Conservation (phyloP, 169 alveolate species). For the Cryptosporidium viatorum region DNA sequence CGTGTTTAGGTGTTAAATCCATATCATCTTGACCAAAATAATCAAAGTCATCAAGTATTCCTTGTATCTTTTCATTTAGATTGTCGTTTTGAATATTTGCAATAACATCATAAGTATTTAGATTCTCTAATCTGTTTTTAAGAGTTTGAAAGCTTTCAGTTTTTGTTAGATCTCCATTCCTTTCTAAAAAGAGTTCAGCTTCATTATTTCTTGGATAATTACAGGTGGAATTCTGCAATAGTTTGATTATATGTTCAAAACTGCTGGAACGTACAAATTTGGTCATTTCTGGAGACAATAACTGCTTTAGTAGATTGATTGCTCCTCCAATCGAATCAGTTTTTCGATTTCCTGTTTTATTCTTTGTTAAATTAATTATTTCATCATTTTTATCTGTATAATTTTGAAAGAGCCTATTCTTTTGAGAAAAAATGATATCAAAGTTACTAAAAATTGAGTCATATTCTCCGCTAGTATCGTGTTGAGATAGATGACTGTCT, state of each 20-base stretch:
- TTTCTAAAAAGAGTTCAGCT: neutral
- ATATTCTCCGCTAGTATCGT: conserved; percentile 13
- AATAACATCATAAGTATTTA: neutral
- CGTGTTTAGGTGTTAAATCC: neutral
- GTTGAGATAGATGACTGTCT: neutral
- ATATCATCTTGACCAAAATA: conserved; percentile 12
- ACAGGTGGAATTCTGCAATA: conserved; percentile 56
- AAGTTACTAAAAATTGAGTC: conserved; percentile 39
- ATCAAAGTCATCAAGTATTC: conserved; percentile 25
- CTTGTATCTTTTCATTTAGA: conserved; percentile 16
- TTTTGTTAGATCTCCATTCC: neutral
- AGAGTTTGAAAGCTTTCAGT: neutral
- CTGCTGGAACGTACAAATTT: conserved; percentile 38
- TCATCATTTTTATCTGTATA: neutral
- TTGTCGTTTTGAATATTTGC: neutral
- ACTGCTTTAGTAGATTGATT: conserved; percentile 16
- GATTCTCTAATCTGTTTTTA: neutral
- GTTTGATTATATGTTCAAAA: conserved; percentile 4
- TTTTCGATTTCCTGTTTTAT: neutral
- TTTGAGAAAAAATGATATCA: conserved; percentile 29
- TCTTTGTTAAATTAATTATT: neutral
- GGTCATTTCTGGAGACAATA: conserved; percentile 50
- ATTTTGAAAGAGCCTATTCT: neutral
- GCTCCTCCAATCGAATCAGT: conserved; percentile 5
- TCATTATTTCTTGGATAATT: conserved; percentile 23